Percentiles rank a stretch among this genome's conserved stretches.
These are phyloP conservation scores for Venturia pyrina DNA, from an alignment of 2,329 filamentous ascomycete genomes.

Conservation along the genomic window DNA sequence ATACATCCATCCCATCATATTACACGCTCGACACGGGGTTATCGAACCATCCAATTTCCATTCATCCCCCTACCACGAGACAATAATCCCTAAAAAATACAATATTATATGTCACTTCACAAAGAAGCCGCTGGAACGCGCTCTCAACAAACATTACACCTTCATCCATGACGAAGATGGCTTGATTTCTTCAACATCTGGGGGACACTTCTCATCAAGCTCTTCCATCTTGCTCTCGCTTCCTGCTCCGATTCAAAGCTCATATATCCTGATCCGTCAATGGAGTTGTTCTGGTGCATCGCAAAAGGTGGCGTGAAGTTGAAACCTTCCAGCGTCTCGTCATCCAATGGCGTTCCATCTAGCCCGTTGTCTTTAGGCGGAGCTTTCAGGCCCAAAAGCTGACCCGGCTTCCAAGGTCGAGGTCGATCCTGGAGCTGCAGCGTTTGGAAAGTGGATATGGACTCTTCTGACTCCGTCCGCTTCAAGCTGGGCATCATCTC, in stretches of 20 bases:
- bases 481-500: not conserved
- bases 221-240: not conserved
- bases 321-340: not conserved
- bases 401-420: conserved; percentile 2
- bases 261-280: conserved; percentile 7
- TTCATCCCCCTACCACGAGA: not conserved
- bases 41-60: too few species aligned
- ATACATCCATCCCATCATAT: not conserved
- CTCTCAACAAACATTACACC: not conserved
- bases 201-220: not conserved
- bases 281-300: not conserved
- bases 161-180: not conserved
- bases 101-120: not conserved
- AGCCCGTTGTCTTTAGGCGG: not conserved
- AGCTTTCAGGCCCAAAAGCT: not conserved
- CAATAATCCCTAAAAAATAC: not conserved
- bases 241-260: conserved; percentile 6
- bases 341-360: not conserved
- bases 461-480: not conserved
- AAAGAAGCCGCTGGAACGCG: not conserved
- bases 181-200: not conserved
- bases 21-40: not conserved
- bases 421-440: not conserved
- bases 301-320: not conserved
- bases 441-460: not conserved